Evolutionary conservation across 2,329 filamentous ascomycete genomes (phyloP), one percentile per base, ranked within the genome.

Genomic region (Setomelanomma holmii): DNA sequence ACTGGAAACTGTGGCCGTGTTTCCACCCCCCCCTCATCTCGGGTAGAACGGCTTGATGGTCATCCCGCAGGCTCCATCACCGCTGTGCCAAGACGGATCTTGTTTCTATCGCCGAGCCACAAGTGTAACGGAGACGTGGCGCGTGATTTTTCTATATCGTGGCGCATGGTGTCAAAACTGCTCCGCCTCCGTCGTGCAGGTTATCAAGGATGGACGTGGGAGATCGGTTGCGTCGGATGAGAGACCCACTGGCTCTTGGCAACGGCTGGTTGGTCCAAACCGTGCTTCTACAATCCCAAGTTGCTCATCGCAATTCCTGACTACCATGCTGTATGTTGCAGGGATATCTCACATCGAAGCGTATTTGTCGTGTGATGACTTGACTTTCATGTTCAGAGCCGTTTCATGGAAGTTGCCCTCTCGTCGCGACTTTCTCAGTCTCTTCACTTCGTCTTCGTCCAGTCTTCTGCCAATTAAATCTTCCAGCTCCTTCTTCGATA

Each of bases 321-420:
- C 10, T 39, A 14, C 36, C 24, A 3, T 46, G 38, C 40, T 35
- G 39, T 7, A n/a, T 30, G 38, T 10, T 14, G 27, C 27, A n/a
- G n/a, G n/a, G 27, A 30, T 30, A 14, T 12, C 35, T 60, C 51
- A 63, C 59, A 61, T 61, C 27, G 58, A 64, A 24, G 71, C 72
- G 49, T 72, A 75, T 49, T 74, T 75, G 59, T 75, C 72, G 46
- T 75, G 93, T 78, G 96, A 96, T 49, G 87, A 87, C 79, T 96
- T 96, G 23, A 95, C 89, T 75, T 93, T 95, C 49, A 97, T 80
- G 76, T 96, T 88, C 60, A 98, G 76, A 67, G 97, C 76, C 63
- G 85, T 85, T 77, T 98, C 93, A 72, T 97, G 90, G 72, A 95
- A 97, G 72, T 93, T 88, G 0, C 95, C 95, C 64, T 97, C 90